Conservation (phyloP, 495 filamentous ascomycete genomes). For the Penicillium dipodomyicola region DNA sequence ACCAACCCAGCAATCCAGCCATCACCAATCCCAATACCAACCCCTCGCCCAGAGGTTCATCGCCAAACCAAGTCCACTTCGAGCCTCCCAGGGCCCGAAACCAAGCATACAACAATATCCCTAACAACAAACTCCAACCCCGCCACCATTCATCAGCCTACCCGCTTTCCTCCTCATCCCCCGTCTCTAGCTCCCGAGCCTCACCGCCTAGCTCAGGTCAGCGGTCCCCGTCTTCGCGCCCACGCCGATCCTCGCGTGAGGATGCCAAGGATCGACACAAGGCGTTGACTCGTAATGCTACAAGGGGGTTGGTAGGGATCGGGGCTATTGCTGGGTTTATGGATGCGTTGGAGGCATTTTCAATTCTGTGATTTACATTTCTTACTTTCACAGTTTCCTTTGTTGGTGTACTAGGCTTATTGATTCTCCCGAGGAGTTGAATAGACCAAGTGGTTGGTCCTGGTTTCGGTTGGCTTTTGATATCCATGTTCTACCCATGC, state of each 20-base stretch:
- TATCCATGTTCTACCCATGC: not conserved
- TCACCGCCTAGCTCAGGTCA: conserved; percentile 21
- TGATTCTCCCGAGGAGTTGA: not conserved
- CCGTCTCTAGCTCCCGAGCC: conserved; percentile 19
- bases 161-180: conserved; percentile 25
- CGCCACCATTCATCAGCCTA: conserved; percentile 21
- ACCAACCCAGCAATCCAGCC: conserved; percentile 4
- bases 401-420: not conserved
- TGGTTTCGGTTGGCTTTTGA: not conserved
- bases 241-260: conserved; percentile 18
- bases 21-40: conserved; percentile 12
- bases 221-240: conserved; percentile 17
- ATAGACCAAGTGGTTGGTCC: not conserved
- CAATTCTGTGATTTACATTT: conserved; percentile 23
- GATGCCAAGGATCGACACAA: conserved; percentile 28
- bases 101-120: conserved; percentile 15
- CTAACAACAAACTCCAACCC: conserved; percentile 14
- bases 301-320: conserved; percentile 40
- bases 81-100: conserved; percentile 14
- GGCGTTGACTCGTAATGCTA: conserved; percentile 35
- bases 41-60: conserved; percentile 17
- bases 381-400: not conserved
- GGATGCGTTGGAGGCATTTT: conserved; percentile 44
- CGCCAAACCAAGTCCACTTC: conserved; percentile 19
- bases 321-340: conserved; percentile 45